These are phyloP conservation scores for Sisymbrium altissimum DNA, from an alignment of 345 rosid genomes.

Conservation along the genomic window DNA sequence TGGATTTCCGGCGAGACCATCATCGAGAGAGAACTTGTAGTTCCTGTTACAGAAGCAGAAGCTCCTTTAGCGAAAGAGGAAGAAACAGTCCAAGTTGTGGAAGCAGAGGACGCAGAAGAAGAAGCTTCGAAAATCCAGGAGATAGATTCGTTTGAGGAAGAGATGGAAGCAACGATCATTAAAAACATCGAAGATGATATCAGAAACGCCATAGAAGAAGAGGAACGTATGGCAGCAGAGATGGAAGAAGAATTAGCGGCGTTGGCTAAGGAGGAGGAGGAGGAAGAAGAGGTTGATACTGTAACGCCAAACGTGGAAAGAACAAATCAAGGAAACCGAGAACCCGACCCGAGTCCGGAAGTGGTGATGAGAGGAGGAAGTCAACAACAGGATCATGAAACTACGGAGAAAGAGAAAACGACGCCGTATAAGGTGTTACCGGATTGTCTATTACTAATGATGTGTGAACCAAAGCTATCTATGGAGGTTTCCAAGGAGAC, in stretches of 20 bases:
- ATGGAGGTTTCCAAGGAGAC: conserved; percentile 98
- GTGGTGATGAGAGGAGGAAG: conserved; percentile 35
- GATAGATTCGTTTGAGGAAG: conserved; percentile 22
- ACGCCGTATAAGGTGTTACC: conserved; percentile 51
- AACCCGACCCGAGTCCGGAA: conserved; percentile 40
- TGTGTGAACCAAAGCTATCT: conserved; percentile 95
- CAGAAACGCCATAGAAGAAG: conserved; percentile 29
- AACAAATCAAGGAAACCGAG: conserved; percentile 38
- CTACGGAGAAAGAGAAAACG: conserved; percentile 14
- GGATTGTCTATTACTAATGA: conserved; percentile 83
- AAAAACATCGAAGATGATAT: conserved; percentile 31
- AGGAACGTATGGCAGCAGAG: conserved; percentile 14
- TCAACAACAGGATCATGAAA: conserved; percentile 7
- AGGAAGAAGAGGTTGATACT: conserved; percentile 10
- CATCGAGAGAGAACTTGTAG: conserved; percentile 12
- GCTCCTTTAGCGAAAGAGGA: not conserved
- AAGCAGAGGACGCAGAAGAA: conserved; percentile 25
- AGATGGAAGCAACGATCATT: conserved; percentile 22
- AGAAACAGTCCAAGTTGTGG: not conserved
- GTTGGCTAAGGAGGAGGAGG: not conserved
- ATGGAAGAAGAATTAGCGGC: conserved; percentile 9
- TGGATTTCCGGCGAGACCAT: conserved; percentile 30
- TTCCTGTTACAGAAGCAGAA: conserved; percentile 28
- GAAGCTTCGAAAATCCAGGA: conserved; percentile 6
- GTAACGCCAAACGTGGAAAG: conserved; percentile 27